Percentiles rank a stretch among this genome's conserved stretches.
phyloP scores from a whole-genome alignment of 1,284 basidiomycete species.

The Sporisorium iseilematis-ciliati region DNA sequence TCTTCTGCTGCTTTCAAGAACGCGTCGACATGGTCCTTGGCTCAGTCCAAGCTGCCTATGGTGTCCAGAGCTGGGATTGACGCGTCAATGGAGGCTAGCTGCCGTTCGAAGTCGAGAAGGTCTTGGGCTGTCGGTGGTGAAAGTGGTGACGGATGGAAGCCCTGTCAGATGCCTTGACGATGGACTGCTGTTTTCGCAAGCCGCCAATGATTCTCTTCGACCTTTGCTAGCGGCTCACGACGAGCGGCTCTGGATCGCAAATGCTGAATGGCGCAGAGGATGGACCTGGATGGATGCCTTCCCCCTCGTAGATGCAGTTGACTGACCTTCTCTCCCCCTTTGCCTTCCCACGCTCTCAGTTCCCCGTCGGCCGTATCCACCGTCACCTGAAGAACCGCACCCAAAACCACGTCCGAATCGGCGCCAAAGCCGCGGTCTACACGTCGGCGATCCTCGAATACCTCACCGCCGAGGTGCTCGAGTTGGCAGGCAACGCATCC shows the following conservation, averaged over 20 bases:
- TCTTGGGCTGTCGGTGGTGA: background rate
- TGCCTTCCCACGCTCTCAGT: conserved; percentile 72
- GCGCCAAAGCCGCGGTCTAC: conserved; percentile 91
- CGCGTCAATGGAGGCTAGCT: background rate
- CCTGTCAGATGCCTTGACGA: background rate
- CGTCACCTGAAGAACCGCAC: conserved; percentile 93
- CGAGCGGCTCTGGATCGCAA: background rate
- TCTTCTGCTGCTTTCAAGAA: background rate
- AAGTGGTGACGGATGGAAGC: background rate
- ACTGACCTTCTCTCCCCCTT: conserved; percentile 6
- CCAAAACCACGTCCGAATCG: conserved; percentile 91
- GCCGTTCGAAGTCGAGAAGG: background rate
- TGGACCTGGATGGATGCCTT: background rate
- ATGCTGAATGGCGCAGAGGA: background rate
- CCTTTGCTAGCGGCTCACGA: too few relatives aligned
- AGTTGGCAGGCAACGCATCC: conserved; percentile 95
- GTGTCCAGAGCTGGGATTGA: background rate
- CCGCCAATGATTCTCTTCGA: background rate
- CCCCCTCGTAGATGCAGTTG: background rate
- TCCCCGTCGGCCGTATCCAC: conserved; percentile 93
- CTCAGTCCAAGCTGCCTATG: background rate
- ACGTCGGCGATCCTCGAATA: conserved; percentile 92
- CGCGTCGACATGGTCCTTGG: background rate
- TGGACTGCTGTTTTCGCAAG: background rate
- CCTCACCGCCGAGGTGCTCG: conserved; percentile 88